These are phyloP conservation scores for Mytilinidion resinicola DNA, from an alignment of 495 filamentous ascomycete genomes.

Conservation along the genomic window DNA sequence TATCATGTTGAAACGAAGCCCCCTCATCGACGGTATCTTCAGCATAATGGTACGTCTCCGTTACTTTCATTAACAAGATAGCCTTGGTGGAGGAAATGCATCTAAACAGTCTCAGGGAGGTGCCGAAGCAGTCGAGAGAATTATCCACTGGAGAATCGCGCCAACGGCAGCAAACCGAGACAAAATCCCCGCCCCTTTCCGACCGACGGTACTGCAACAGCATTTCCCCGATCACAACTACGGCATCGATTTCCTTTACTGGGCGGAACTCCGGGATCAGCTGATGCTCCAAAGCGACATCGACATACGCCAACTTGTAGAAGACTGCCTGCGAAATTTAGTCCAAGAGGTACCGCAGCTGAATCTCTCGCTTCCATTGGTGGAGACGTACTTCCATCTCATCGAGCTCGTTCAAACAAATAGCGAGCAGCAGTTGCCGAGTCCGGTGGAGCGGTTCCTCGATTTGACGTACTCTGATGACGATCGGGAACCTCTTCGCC, in stretches of 20 bases:
- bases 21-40: neutral
- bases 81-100: too few species aligned
- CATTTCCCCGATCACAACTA: neutral
- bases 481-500: neutral
- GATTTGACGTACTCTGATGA: neutral
- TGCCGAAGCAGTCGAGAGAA: neutral
- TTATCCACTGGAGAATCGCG: conserved; percentile 3
- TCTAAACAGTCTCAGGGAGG: neutral
- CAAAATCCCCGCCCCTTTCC: neutral
- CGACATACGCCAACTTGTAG: neutral
- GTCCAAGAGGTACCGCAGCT: conserved; percentile 11
- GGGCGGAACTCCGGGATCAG: conserved; percentile 7
- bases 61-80: neutral
- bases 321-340: neutral
- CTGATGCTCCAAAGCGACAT: neutral
- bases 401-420: neutral
- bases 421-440: neutral
- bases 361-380: conserved; percentile 1
- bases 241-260: conserved; percentile 8
- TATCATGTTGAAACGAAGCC: neutral
- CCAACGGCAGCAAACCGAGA: conserved; percentile 1
- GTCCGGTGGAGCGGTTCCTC: neutral
- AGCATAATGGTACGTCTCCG: neutral
- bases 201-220: conserved; percentile 5
- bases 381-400: conserved; percentile 2